Percentiles rank a stretch among this genome's conserved stretches.
phyloP scores from a whole-genome alignment of 2,329 filamentous ascomycete species.

The Gaeumannomyces sp. region DNA sequence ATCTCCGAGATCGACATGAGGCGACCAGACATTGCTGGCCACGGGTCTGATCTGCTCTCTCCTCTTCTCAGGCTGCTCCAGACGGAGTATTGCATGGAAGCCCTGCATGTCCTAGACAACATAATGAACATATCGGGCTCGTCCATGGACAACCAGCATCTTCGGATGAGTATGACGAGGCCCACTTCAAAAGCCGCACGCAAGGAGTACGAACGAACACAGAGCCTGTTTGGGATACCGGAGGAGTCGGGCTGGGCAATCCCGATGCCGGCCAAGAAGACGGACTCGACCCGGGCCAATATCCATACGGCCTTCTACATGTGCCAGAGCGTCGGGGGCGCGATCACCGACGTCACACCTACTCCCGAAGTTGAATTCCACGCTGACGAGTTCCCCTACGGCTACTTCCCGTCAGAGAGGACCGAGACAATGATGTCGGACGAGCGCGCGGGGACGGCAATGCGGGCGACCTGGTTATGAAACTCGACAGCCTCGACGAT shows the following conservation, averaged over 20 bases:
- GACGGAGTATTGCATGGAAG: constrained; percentile 89
- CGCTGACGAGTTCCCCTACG: constrained; percentile 77
- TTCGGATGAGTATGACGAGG: constrained; percentile 97
- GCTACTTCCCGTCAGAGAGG: constrained; percentile 70
- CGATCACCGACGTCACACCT: constrained; percentile 51
- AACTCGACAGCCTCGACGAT: constrained; percentile 72
- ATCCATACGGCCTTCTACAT: constrained; percentile 97
- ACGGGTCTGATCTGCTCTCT: constrained; percentile 92
- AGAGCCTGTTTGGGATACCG: constrained; percentile 93
- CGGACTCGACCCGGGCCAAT: constrained; percentile 77
- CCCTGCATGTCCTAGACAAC: constrained; percentile 83
- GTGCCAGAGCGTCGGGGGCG: constrained; percentile 64
- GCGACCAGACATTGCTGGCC: constrained; percentile 79
- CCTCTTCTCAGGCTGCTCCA: constrained; percentile 83
- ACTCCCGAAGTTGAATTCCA: constrained; percentile 92
- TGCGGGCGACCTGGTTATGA: constrained; percentile 76
- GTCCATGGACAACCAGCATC: constrained; percentile 86
- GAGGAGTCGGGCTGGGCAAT: constrained; percentile 96
- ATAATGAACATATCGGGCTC: constrained; percentile 92
- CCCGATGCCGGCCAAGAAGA: constrained; percentile 84
- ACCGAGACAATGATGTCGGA: constrained; percentile 93
- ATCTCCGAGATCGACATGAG: constrained; percentile 92
- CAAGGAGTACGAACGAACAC: constrained; percentile 91
- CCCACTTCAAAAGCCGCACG: constrained; percentile 77
- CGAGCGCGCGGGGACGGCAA: constrained; percentile 66